These are phyloP conservation scores for Recurvomyces mirabilis DNA, from an alignment of 495 filamentous ascomycete species.

Conservation along the genomic window DNA sequence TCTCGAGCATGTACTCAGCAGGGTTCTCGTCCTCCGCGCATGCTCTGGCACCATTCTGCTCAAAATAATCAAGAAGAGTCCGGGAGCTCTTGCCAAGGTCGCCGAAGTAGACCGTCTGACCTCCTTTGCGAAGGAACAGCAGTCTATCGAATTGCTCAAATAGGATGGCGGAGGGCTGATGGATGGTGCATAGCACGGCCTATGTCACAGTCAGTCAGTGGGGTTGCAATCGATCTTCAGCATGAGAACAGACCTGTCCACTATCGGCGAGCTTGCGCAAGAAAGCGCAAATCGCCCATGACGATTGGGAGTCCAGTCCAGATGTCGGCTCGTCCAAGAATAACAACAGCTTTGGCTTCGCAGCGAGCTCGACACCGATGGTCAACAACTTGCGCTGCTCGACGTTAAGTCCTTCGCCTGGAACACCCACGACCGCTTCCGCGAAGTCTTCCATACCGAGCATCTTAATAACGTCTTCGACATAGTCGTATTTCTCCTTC, in stretches of 20 bases:
- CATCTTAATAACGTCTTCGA: constrained; percentile 43
- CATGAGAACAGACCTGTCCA: constrained; percentile 6
- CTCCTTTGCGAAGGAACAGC: constrained; percentile 56
- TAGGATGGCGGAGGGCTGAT: constrained; percentile 34
- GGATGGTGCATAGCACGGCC: constrained; percentile 24
- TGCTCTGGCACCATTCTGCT: constrained; percentile 47
- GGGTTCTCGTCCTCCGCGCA: constrained; percentile 50
- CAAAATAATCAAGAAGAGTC: constrained; percentile 53
- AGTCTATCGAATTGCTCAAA: constrained; percentile 67
- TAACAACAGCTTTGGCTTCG: constrained; percentile 24
- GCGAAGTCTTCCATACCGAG: constrained; percentile 36
- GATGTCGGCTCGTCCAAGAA: constrained; percentile 29
- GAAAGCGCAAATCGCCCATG: constrained; percentile 20
- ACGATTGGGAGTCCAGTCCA: constrained; percentile 25
- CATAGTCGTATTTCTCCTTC: constrained; percentile 40
- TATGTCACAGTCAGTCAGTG: neutral
- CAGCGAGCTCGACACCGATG: constrained; percentile 27
- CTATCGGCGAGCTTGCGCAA: constrained; percentile 21
- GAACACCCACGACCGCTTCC: constrained; percentile 28
- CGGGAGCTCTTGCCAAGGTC: constrained; percentile 44
- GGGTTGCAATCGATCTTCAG: neutral
- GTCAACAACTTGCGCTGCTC: constrained; percentile 32
- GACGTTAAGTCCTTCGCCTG: constrained; percentile 24
- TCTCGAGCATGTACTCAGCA: constrained; percentile 61
- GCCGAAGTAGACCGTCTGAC: constrained; percentile 65